A percentile compares a stretch with the other conserved stretches of the same genome.
phyloP scores from a whole-genome alignment of 257 asterid species.

The Penstemon davidsonii region DNA sequence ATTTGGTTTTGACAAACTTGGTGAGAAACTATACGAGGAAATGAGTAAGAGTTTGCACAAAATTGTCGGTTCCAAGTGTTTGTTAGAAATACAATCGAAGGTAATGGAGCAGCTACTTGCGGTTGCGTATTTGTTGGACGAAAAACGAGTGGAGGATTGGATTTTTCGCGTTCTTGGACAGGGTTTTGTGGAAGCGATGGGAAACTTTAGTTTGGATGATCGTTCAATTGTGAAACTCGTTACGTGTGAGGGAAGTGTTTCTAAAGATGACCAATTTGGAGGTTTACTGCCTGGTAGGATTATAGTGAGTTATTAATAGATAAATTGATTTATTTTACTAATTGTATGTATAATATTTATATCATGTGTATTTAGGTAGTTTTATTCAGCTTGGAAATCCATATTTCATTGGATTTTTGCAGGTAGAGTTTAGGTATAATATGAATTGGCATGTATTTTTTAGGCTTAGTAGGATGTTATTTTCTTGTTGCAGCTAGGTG shows the following conservation, averaged over 20 bases:
- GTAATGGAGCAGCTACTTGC: constrained; percentile 66
- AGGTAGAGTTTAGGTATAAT: constrained; percentile 16
- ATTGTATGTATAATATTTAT: constrained; percentile 28
- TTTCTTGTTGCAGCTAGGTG: constrained; percentile 1
- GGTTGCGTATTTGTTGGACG: constrained; percentile 46
- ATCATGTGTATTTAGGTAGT: constrained; percentile 30
- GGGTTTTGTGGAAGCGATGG: constrained; percentile 60
- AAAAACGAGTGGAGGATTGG: constrained; percentile 63
- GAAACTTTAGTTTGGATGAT: constrained; percentile 44
- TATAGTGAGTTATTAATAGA: constrained; percentile 37
- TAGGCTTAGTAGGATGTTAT: background rate
- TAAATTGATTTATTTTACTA: constrained; percentile 26
- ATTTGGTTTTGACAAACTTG: constrained; percentile 44
- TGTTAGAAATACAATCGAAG: constrained; percentile 56
- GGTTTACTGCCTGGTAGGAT: constrained; percentile 60
- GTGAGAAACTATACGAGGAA: constrained; percentile 39
- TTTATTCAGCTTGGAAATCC: constrained; percentile 26
- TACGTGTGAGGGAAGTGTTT: constrained; percentile 30
- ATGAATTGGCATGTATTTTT: constrained; percentile 1
- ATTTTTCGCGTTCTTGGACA: constrained; percentile 43
- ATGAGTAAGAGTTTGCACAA: constrained; percentile 40
- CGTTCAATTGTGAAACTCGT: constrained; percentile 58
- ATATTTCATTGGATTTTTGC: constrained; percentile 24
- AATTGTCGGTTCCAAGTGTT: constrained; percentile 47
- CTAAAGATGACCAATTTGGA: constrained; percentile 29